Conservation (phyloP, 1,284 basidiomycete species). For the Ganoderma resinaceum region DNA sequence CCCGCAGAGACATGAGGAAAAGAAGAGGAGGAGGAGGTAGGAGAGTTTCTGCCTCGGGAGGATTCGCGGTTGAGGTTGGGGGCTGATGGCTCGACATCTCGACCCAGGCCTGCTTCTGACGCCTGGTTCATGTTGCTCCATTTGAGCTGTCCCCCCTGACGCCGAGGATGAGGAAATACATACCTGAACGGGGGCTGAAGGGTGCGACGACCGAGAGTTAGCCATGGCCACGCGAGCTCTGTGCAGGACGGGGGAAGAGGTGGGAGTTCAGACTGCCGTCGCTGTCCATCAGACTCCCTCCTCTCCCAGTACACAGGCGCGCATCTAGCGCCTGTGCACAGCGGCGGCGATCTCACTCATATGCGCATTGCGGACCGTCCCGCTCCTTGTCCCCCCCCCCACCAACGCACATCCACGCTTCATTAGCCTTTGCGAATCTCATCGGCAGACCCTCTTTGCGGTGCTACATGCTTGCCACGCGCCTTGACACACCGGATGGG, state of each 20-base stretch:
- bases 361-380: slow-evolving; percentile 17
- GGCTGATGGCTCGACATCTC: slow-evolving; percentile 23
- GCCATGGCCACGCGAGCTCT: slow-evolving; percentile 30
- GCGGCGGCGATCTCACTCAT: not conserved
- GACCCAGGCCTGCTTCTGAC: slow-evolving; percentile 28
- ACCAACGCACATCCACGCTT: slow-evolving; percentile 5
- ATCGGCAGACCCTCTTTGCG: slow-evolving; percentile 20
- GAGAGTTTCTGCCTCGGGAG: slow-evolving; percentile 13
- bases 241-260: slow-evolving; percentile 14
- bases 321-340: not conserved
- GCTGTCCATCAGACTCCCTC: slow-evolving; percentile 21
- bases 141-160: slow-evolving; percentile 5
- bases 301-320: slow-evolving; percentile 11
- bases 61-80: slow-evolving; percentile 19
- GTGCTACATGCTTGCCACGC: slow-evolving; percentile 17
- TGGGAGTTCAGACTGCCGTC: slow-evolving; percentile 15
- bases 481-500: not conserved
- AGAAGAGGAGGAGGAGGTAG: slow-evolving; percentile 12
- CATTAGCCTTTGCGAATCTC: slow-evolving; percentile 3
- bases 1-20: slow-evolving; percentile 9
- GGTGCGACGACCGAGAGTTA: slow-evolving; percentile 20
- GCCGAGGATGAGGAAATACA: slow-evolving; percentile 1
- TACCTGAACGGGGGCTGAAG: slow-evolving; percentile 24
- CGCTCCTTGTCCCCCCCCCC: slow-evolving; percentile 11
- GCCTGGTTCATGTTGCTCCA: slow-evolving; percentile 23